These are phyloP conservation scores for Fraxinus paxiana DNA, from an alignment of 305 asterid genomes.

Conservation along the genomic window DNA sequence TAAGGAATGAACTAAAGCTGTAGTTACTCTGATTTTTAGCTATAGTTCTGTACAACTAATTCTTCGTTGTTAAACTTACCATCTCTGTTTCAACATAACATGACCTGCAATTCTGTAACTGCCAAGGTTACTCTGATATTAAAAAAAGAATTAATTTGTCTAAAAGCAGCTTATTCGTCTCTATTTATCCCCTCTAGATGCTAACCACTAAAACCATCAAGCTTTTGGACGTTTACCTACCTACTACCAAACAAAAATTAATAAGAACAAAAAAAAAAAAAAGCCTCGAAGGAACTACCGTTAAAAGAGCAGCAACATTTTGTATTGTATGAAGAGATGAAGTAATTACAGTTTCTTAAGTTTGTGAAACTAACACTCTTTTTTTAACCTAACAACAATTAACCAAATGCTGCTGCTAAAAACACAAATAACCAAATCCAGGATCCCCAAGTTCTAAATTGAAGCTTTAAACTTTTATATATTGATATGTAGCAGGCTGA, in stretches of 20 bases:
- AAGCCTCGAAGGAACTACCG: background rate
- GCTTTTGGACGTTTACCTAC: background rate
- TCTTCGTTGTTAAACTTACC: background rate
- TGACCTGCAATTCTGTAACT: background rate
- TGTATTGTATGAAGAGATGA: background rate
- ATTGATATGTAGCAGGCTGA: background rate
- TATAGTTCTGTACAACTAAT: background rate
- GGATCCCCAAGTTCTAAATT: background rate
- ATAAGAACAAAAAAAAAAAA: background rate
- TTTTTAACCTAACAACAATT: background rate
- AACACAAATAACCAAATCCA: background rate
- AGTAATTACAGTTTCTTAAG: background rate
- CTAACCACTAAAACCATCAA: background rate
- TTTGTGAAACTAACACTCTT: background rate
- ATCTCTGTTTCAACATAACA: background rate
- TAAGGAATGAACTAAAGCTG: background rate
- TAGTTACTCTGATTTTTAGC: background rate
- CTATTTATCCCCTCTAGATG: background rate
- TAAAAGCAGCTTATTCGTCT: background rate
- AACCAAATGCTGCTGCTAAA: background rate
- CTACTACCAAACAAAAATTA: background rate
- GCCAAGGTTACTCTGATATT: background rate
- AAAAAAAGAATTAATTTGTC: background rate
- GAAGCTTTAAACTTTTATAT: background rate
- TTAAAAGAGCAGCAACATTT: background rate